Evolutionary conservation across 164 flowering plant genomes (phyloP).

Genomic region (Cinnamomum chago): DNA sequence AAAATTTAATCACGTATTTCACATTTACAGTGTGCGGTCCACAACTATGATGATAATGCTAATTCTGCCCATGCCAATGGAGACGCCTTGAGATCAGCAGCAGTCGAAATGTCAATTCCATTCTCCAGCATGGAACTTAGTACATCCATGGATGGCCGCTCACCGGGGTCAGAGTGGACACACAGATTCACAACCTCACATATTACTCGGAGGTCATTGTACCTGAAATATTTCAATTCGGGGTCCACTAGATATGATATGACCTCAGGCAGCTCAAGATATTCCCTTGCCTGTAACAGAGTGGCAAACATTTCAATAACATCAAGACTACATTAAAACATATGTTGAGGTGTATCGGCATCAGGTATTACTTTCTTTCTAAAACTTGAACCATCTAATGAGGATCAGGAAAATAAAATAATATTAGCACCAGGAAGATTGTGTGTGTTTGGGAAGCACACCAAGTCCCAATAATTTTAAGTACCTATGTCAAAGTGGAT

Average conservation of each 20-base stretch:
- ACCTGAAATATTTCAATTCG: slow-evolving; percentile 57
- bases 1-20: slow-evolving; percentile 3
- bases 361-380: not conserved
- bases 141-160: slow-evolving; percentile 54
- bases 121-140: slow-evolving; percentile 59
- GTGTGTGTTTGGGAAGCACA: no score
- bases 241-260: slow-evolving; percentile 77
- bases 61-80: slow-evolving; percentile 97
- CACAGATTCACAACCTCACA: slow-evolving; percentile 72
- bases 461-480: no score
- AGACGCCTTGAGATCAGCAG: slow-evolving; percentile 63
- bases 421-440: not conserved
- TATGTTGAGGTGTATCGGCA: no score
- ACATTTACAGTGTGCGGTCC: slow-evolving; percentile 42
- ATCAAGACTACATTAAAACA: not conserved
- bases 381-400: not conserved
- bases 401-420: not conserved
- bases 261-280: slow-evolving; percentile 59
- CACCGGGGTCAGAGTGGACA: slow-evolving; percentile 38
- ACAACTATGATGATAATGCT: slow-evolving; percentile 56
- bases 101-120: slow-evolving; percentile 51
- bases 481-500: no score
- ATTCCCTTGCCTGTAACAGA: slow-evolving; percentile 69
- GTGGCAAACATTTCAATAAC: not conserved
- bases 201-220: slow-evolving; percentile 64